Evolutionary conservation across 1,139 yeast genomes (phyloP).

Genomic region (Hyphopichia burtonii): DNA sequence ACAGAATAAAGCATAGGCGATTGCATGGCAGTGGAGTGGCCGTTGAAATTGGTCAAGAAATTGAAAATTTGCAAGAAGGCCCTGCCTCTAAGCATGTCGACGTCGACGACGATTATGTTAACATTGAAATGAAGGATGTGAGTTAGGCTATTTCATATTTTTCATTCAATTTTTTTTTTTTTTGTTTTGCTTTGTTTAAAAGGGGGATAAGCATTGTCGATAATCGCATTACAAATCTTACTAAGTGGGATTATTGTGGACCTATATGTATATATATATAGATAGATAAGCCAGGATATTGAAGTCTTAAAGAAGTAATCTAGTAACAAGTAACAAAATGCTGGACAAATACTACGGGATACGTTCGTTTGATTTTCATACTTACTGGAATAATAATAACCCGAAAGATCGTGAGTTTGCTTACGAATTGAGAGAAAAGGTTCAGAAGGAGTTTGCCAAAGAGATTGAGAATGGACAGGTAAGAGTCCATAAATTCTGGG

Average conservation of each 20-base stretch:
- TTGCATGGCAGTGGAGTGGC: slow-evolving; percentile 5
- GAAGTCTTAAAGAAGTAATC: no score
- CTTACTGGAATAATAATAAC: slow-evolving; percentile 48
- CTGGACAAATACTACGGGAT: slow-evolving; percentile 15
- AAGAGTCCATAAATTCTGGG: slow-evolving; percentile 47
- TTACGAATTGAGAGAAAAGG: slow-evolving; percentile 36
- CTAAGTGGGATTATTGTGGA: not conserved
- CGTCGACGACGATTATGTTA: slow-evolving; percentile 7
- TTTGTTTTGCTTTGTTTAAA: not conserved
- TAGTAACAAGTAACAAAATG: no score
- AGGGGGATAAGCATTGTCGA: no score
- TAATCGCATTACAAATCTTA: no score
- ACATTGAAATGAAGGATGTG: slow-evolving; percentile 7
- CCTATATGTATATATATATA: no score
- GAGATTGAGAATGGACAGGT: slow-evolving; percentile 46
- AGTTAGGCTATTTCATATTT: not conserved
- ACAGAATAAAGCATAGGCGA: slow-evolving; percentile 8
- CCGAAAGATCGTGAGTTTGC: slow-evolving; percentile 36
- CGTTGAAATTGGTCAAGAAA: slow-evolving; percentile 5
- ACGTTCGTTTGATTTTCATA: slow-evolving; percentile 51
- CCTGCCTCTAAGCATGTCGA: not conserved
- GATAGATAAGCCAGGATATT: no score
- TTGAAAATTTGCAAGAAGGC: not conserved
- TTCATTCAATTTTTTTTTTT: not conserved
- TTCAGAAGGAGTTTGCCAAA: slow-evolving; percentile 40